Base-by-base conservation (phyloP, 2,329 filamentous ascomycete genomes). In the Lachnellula hyalina region DNA sequence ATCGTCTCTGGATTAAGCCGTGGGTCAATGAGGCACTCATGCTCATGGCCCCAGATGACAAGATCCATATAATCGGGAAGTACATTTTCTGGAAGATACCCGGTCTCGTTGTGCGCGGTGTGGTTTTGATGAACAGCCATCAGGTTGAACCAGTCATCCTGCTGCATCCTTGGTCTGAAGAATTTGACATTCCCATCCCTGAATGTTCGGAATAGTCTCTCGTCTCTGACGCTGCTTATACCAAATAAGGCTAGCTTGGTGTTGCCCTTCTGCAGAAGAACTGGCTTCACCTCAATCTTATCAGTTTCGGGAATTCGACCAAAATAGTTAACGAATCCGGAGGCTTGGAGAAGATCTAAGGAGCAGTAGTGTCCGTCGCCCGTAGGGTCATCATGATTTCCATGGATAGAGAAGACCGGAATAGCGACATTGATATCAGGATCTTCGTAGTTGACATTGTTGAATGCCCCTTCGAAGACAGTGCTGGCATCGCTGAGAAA, bases 381-480 rank as follows among this genome's bases (percentile, higher is more conserved):
- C n/a, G 92, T 95, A 0, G 94, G 94, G 68, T 99, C 94, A 68
- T 99, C 94, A 69, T 99, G 94, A 67, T 99, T 99, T 46, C 94
- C 94, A 66, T 99, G 95, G 41, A 99, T 99, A 0, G 93, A 96
- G 69, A 99, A 99, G 28, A 99, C 91, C 0, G 94, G 94, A 53
- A 97, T 96, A 1, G 92, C 90, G 57, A 99, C 84, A 66, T 99
- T 99, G 72, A 99, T 96, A 65, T 99, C 90, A 23, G 90, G 84
- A 66, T 99, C 94, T 72, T 97, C 91, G 72, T 99, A 99, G 72
- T 99, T 99, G 72, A 96, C 93, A 70, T 96, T 89, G 49, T 90
- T 86, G 68, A 96, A 96, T 0, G 90, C 86, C 6, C 89, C 89
- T 58, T 90, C 87, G 65, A 99, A 96, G 59, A 93, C 89, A 65